Evolutionary conservation across 805 yeast genomes (phyloP), one percentile per base, ranked within the genome.

Genomic region (Candida qinlingensis): DNA sequence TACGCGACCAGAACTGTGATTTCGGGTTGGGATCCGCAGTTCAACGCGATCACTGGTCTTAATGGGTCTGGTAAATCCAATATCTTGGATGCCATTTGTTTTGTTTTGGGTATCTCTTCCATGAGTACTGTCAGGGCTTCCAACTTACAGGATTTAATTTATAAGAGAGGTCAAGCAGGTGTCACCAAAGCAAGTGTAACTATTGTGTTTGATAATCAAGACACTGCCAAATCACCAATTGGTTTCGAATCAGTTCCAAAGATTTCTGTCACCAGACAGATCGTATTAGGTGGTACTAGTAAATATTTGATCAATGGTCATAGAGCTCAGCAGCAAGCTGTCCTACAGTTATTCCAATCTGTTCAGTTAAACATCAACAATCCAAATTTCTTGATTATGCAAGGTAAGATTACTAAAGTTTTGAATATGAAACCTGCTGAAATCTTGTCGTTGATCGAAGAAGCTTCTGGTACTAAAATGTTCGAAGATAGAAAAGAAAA

Each of bases 21-120:
- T 33, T 79, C 96, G 2, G 87, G 83, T 29, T 95, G 99, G 99
- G 99, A 94, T 67, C 78, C 87, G 1, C 96, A 87, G 68, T 95
- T 94, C 70, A 94, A 95, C 69, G 97, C 98, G 59, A 92, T 94
- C 63, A 95, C 99, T 0, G 99, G 99, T 7, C 75, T 94, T 44
- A 94, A 94, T 64, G 99, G 99, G 8, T 89, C 97, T 0, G 99
- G 99, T 6, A 94, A 94, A 63, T 92, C 98, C 26, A 94, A 94
- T 65, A 91, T 94, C 50, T 73, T 94, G 40, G 99, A 94, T 67
- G 96, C 99, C 48, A 92, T 94, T 49, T 94, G 99, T 68, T 94
- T 94, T 67, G 99, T 95, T n/a, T 74, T 94, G 34, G 99, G 99
- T 47, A 91, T 94, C 51, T 84, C 96, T 1, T 81, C 96, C 10